These are phyloP conservation scores for Lasiodiplodia theobromae DNA, from an alignment of 2,329 filamentous ascomycete genomes.

Conservation along the genomic window DNA sequence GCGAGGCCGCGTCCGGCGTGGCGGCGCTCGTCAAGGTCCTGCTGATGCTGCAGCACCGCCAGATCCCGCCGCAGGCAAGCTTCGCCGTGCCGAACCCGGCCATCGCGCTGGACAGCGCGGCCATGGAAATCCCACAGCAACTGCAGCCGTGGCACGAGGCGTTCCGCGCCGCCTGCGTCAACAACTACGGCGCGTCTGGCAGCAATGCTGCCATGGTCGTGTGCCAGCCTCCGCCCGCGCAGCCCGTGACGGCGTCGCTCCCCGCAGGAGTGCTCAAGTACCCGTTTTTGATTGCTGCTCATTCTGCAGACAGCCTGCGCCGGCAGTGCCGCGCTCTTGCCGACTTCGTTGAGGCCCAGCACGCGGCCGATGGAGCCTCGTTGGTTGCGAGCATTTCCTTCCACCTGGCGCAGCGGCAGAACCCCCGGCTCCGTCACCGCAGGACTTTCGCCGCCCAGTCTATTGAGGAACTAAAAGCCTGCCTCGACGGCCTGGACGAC, in stretches of 20 bases:
- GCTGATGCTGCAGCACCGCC: conserved; percentile 42
- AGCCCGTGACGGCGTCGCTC: not conserved
- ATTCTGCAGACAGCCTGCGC: not conserved
- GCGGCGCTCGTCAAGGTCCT: conserved; percentile 45
- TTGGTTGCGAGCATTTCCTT: not conserved
- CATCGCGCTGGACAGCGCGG: conserved; percentile 15
- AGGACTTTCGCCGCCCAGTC: not conserved
- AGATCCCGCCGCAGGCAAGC: conserved; percentile 61
- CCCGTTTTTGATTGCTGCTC: not conserved
- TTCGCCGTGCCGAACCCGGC: conserved; percentile 34
- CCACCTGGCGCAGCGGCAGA: not conserved
- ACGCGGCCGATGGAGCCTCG: not conserved
- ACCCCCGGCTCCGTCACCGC: not conserved
- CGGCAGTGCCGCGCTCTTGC: not conserved
- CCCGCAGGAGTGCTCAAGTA: not conserved
- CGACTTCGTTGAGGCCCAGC: not conserved
- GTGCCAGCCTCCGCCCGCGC: not conserved
- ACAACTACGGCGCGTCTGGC: conserved; percentile 38
- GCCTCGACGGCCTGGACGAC: not conserved
- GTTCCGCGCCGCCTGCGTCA: conserved; percentile 33
- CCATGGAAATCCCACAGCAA: conserved; percentile 31
- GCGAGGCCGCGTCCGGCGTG: conserved; percentile 44
- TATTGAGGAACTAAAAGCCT: not conserved
- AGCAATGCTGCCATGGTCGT: conserved; percentile 35
- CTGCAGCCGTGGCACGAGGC: conserved; percentile 31